Conservation (phyloP, 2,329 filamentous ascomycete genomes). For the Hypomyces rosellus region DNA sequence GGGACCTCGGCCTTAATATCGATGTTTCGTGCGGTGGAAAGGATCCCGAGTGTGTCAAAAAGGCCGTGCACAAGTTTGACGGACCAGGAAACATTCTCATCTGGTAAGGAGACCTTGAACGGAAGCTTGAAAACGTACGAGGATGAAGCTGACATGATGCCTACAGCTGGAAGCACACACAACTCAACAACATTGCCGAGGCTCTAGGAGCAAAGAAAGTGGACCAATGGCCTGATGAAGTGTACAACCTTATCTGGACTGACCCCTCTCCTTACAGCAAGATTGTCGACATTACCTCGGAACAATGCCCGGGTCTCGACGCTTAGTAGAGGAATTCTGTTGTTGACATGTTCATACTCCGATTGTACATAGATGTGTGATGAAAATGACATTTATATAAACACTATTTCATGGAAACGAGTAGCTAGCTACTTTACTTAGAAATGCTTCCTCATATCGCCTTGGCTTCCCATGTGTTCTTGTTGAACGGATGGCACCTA, state of each 20-base stretch:
- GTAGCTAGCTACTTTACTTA: not conserved
- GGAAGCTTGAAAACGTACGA: not conserved
- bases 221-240: constrained; percentile 43
- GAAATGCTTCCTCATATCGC: not conserved
- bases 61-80: constrained; percentile 40
- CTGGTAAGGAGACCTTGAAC: constrained; percentile 29
- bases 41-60: constrained; percentile 47
- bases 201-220: constrained; percentile 44
- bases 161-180: constrained; percentile 51
- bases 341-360: no score
- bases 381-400: not conserved
- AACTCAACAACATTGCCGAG: constrained; percentile 45
- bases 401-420: not conserved
- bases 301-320: constrained; percentile 50
- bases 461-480: no score
- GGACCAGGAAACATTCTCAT: constrained; percentile 53
- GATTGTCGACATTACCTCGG: constrained; percentile 40
- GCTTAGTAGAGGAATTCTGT: not conserved
- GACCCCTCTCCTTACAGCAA: constrained; percentile 42
- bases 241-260: constrained; percentile 53
- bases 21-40: constrained; percentile 52
- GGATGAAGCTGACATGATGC: not conserved
- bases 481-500: no score
- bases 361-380: not conserved
- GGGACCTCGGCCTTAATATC: constrained; percentile 48